Evolutionary conservation across 2,329 filamentous ascomycete species (phyloP).

Genomic region (Cytospora chrysosperma): DNA sequence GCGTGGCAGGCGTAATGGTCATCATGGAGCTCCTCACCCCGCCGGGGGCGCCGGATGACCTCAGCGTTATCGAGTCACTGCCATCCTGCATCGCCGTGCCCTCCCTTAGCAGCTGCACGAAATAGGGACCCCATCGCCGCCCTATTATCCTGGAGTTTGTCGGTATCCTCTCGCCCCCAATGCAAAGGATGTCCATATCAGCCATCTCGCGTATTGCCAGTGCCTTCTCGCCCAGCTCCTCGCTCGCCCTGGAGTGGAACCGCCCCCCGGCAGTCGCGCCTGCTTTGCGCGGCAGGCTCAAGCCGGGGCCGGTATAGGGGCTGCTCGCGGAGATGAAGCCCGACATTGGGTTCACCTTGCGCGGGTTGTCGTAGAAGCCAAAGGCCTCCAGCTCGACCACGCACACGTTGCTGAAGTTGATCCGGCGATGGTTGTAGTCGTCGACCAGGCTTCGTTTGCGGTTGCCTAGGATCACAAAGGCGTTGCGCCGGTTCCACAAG

Average conservation of each 20-base stretch:
- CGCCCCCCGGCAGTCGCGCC: conserved; percentile 72
- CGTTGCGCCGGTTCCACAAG: conserved; percentile 88
- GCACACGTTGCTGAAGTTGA: conserved; percentile 96
- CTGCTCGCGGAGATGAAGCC: conserved; percentile 82
- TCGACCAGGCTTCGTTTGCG: conserved; percentile 91
- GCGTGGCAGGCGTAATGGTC: conserved; percentile 64
- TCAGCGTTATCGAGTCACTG: conserved; percentile 72
- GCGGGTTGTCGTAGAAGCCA: conserved; percentile 93
- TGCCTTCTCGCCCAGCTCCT: conserved; percentile 81
- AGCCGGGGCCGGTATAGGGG: conserved; percentile 58
- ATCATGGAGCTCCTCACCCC: conserved; percentile 75
- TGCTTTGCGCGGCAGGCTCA: conserved; percentile 58
- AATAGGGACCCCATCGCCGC: conserved; percentile 91
- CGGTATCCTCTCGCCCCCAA: conserved; percentile 86
- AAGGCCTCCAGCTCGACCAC: conserved; percentile 97
- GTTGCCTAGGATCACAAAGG: conserved; percentile 93
- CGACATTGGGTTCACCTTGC: conserved; percentile 73
- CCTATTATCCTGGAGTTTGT: conserved; percentile 89
- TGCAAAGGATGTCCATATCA: conserved; percentile 95
- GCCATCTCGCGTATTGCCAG: conserved; percentile 79
- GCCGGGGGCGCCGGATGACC: conserved; percentile 54
- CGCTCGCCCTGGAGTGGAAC: conserved; percentile 71
- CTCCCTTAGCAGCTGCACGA: conserved; percentile 86
- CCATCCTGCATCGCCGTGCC: conserved; percentile 71
- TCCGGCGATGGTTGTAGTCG: conserved; percentile 95